Evolutionary conservation across 2,329 filamentous ascomycete genomes (phyloP).

Genomic region (Colletotrichum shisoi): DNA sequence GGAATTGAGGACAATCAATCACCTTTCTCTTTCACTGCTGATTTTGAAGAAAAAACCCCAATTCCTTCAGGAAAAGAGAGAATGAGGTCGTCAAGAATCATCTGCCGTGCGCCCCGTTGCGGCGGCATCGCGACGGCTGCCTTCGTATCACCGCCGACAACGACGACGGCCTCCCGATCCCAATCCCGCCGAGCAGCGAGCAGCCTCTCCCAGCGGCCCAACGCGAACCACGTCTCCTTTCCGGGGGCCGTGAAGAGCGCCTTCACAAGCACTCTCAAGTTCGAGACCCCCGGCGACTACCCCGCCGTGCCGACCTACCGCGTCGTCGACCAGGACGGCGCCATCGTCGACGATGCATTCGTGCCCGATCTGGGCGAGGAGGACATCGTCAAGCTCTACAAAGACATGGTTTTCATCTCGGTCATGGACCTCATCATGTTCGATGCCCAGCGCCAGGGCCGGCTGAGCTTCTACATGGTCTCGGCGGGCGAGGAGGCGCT

Average conservation of each 20-base stretch:
- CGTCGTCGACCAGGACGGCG: conserved; percentile 87
- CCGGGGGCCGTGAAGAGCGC: conserved; percentile 95
- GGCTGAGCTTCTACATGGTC: conserved; percentile 96
- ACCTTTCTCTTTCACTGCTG: not conserved
- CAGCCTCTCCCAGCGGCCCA: conserved; percentile 64
- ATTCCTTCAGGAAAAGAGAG: not conserved
- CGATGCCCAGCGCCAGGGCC: conserved; percentile 93
- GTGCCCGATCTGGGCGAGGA: conserved; percentile 73
- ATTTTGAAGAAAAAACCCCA: not conserved
- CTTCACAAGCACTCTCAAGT: conserved; percentile 82
- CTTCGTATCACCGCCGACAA: conserved; percentile 37
- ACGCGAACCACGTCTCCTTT: conserved; percentile 71
- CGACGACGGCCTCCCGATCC: conserved; percentile 40
- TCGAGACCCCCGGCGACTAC: conserved; percentile 75
- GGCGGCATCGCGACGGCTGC: conserved; percentile 36
- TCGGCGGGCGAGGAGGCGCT: conserved; percentile 95
- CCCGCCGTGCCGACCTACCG: conserved; percentile 89
- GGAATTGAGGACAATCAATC: not conserved
- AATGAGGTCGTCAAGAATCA: conserved; percentile 43
- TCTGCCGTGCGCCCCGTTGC: conserved; percentile 46
- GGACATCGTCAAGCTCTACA: conserved; percentile 66
- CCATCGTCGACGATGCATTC: conserved; percentile 77
- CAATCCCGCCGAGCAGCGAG: conserved; percentile 52
- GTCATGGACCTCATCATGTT: conserved; percentile 99
- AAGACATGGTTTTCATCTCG: conserved; percentile 71